Evolutionary conservation across 441 rosid genomes (phyloP), one percentile per base, ranked within the genome.

Genomic region (Pelargonium myrrhifolium): DNA sequence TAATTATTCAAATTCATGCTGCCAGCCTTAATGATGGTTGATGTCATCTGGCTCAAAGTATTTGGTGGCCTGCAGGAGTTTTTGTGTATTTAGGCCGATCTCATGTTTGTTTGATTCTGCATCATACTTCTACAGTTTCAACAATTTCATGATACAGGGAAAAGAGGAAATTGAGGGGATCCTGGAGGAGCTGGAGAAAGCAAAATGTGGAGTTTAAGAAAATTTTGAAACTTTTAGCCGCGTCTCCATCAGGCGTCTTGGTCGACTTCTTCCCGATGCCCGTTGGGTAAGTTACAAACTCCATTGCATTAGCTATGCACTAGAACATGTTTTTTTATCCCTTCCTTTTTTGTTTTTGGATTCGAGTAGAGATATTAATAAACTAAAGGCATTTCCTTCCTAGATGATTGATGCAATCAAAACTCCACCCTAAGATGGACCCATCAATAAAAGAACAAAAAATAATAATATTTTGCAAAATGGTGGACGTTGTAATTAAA

Each of bases 221-320:
- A 85, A 74, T 65, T 85, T 65, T 65, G 82, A 81, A 71, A 79
- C 77, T 35, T 86, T 80, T 70, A 73, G 83, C 56, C 90, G 85
- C 69, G 84, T 87, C 53, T 86, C 95, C 39, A 67, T 89, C 49
- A 78, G 90, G 62, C 77, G 92, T 62, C 95, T 89, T 39, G 97
- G 95, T 62, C 93, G 95, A 70, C 77, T 91, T 70, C 87, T 91
- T 71, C 97, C 97, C 53, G 90, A 85, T 83, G 86, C 89, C 76
- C 85, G 83, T 64, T 87, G 93, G 93, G 97, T 87, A 69, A 78
- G 90, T 77, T 69, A 3, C 53, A 9, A 58, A 42, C 21, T 26
- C 22, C 62, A 56, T 22, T 56, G 58, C 58, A 51, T 51, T 21
- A 51, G 58, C 58, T 14, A 51, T 20, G 18, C 17, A 51, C 2